Base-by-base conservation (phyloP, 2,329 filamentous ascomycete species). In the Alternaria hordeiaustralica region DNA sequence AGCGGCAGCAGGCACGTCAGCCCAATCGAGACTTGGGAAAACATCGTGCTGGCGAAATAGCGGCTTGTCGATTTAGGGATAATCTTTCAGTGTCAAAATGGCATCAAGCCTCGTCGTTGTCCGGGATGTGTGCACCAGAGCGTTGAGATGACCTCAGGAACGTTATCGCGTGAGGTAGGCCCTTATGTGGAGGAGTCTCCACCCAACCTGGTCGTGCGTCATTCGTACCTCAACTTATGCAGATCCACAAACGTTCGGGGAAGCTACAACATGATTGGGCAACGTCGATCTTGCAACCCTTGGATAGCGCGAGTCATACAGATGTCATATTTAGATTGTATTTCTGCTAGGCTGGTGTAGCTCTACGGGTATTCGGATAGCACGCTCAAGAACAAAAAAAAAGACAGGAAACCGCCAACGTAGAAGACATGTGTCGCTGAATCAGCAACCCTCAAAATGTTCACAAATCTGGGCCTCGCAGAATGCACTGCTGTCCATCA, bases 401-500 rank as follows among this genome's bases (percentile, higher is more conserved):
- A 21, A 21, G 3, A 47, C 6, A 43, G 2, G n/a, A 45, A 45
- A 47, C 28, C 23, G 23, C 26, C 23, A 26, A 59, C 11, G 6
- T 13, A 41, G n/a, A 46, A 28, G 10, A 30, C 5, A 9, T n/a
- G n/a, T 18, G 36, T 30, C 4, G 15, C 26, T 15, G 25, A 54
- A 9, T 60, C 43, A 63, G 15, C 33, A 53, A 13, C 55, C 44
- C 18, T 51, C 45, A n/a, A 36, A 33, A 45, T 49, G 60, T 18
- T 66, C 58, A 56, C 20, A 63, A 10, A 72, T 51, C 30, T 66
- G 57, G 12, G 75, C 71, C 13, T 71, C 67, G 50, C 68, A 75
- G 25, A 76, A 80, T 8, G 75, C 70, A 46, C 71, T 66, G 63
- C 80, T 81, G 58, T 75, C 76, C 2, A 78, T 79, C 7, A 82